Conservation (phyloP, 2,329 filamentous ascomycete genomes). For the Neonectria coccinea region DNA sequence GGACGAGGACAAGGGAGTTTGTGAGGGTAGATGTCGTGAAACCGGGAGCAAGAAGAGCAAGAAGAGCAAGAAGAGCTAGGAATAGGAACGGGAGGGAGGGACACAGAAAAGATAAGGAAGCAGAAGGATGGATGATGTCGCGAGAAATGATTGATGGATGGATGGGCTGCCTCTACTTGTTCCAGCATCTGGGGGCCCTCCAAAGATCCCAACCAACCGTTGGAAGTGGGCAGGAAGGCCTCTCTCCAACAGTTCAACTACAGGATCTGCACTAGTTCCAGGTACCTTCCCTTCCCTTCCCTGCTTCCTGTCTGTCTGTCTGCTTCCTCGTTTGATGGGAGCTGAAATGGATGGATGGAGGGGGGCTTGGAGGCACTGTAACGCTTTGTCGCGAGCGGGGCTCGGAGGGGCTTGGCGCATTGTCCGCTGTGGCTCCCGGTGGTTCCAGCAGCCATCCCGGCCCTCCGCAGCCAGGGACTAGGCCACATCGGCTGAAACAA, state of each 20-base stretch:
- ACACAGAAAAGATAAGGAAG: background rate
- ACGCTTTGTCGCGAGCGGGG: slow-evolving; percentile 9
- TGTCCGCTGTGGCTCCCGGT: slow-evolving; percentile 39
- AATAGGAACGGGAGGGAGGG: background rate
- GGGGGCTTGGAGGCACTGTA: background rate
- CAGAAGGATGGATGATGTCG: slow-evolving; percentile 9
- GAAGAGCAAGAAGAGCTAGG: background rate
- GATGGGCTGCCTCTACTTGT: slow-evolving; percentile 7
- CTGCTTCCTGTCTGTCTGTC: background rate
- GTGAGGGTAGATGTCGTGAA: slow-evolving; percentile 10
- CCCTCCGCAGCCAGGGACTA: slow-evolving; percentile 38
- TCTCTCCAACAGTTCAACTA: background rate
- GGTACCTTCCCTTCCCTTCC: background rate
- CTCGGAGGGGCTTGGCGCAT: slow-evolving; percentile 32
- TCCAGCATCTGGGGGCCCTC: slow-evolving; percentile 3
- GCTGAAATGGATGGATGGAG: background rate
- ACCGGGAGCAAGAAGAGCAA: slow-evolving; percentile 6
- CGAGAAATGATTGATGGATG: slow-evolving; percentile 12
- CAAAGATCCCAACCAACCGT: slow-evolving; percentile 20
- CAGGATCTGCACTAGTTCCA: background rate
- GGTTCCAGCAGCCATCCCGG: slow-evolving; percentile 29
- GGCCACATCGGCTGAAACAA: slow-evolving; percentile 42
- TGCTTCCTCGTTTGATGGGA: background rate
- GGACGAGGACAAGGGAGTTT: slow-evolving; percentile 1
- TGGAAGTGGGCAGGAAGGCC: slow-evolving; percentile 2